Conservation (phyloP, 306 rosid species). For the Medicago truncatula region MtrunA17r5.0-ANR NC_053043.1:2254001-2254500, state of each 20-base stretch:
- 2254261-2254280: constrained; percentile 49
- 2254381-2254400: constrained; percentile 48
- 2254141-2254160: too few species aligned
- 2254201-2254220: constrained; percentile 6
- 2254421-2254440: constrained; percentile 43
- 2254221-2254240: constrained; percentile 45
- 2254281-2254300: constrained; percentile 37
- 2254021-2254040: too few species aligned
- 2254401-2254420: constrained; percentile 39
- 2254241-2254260: constrained; percentile 34
- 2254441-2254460: constrained; percentile 39
- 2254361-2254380: constrained; percentile 52
- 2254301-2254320: constrained; percentile 22
- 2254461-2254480: constrained; percentile 31
- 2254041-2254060: too few species aligned
- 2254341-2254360: constrained; percentile 39
- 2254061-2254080: too few species aligned
- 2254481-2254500: constrained; percentile 28
- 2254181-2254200: neutral
- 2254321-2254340: constrained; percentile 36
- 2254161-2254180: too few species aligned
- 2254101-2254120: too few species aligned
- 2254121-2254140: too few species aligned
- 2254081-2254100: too few species aligned
- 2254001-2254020: too few species aligned